Conservation (phyloP, 805 yeast species). For the Wickerhamomyces bovis region DNA sequence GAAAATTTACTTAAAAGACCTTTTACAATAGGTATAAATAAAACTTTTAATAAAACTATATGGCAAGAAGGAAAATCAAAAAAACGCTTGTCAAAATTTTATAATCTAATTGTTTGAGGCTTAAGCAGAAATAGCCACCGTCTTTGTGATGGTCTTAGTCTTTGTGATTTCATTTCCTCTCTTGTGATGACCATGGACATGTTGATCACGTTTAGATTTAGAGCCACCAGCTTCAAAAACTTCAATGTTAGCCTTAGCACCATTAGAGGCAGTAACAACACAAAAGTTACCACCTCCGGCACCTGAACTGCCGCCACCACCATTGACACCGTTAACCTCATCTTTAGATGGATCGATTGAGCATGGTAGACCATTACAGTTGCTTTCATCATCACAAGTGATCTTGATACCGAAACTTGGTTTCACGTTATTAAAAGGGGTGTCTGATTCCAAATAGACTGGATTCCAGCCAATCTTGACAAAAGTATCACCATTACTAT, state of each 20-base stretch:
- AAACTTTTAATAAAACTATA: neutral
- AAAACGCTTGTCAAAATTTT: no score
- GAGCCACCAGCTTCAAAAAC: conserved; percentile 39
- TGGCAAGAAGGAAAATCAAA: neutral
- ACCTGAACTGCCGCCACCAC: conserved; percentile 37
- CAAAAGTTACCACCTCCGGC: conserved; percentile 76
- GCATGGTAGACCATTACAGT: conserved; percentile 76
- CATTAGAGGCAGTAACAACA: conserved; percentile 68
- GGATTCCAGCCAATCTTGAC: conserved; percentile 94
- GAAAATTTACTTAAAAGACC: no score
- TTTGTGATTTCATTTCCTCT: conserved; percentile 1
- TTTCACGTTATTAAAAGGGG: conserved; percentile 45
- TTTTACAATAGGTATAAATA: neutral
- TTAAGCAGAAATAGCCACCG: conserved; percentile 2
- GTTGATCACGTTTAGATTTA: conserved; percentile 7
- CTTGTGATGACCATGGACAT: conserved; percentile 10
- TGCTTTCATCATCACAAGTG: conserved; percentile 61
- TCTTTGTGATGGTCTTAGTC: conserved; percentile 9
- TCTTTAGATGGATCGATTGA: conserved; percentile 66
- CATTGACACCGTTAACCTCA: conserved; percentile 50
- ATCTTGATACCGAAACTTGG: conserved; percentile 72
- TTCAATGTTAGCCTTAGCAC: conserved; percentile 64
- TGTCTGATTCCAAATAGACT: conserved; percentile 54
- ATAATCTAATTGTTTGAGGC: no score
- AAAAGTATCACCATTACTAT: conserved; percentile 58